phyloP scores from a whole-genome alignment of 2,329 filamentous ascomycete genomes.

The Coniochaeta sp. region DNA sequence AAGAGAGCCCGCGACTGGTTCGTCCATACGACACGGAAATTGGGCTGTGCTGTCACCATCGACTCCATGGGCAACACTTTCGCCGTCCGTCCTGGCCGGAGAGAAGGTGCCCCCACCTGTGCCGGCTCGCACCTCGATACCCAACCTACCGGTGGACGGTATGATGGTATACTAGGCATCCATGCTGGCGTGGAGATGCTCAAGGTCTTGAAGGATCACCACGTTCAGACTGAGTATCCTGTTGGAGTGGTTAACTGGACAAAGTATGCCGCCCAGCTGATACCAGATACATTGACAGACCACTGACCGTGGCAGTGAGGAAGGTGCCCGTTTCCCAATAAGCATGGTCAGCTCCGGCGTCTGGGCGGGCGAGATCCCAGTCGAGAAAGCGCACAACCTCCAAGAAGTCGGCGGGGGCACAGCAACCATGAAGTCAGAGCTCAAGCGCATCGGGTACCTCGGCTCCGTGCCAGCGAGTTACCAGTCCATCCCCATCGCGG shows the following conservation, averaged over 20 bases:
- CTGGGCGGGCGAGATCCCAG: constrained; percentile 61
- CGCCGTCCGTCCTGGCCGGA: constrained; percentile 58
- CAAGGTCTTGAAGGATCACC: constrained; percentile 58
- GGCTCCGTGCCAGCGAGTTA: constrained; percentile 36
- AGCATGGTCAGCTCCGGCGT: constrained; percentile 71
- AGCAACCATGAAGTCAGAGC: constrained; percentile 60
- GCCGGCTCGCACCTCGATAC: constrained; percentile 66
- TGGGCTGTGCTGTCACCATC: constrained; percentile 61
- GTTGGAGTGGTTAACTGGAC: constrained; percentile 76
- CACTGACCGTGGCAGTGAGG: constrained; percentile 46
- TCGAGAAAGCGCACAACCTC: constrained; percentile 53
- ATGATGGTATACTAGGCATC: constrained; percentile 73
- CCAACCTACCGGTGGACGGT: constrained; percentile 58
- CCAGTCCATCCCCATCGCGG: constrained; percentile 53
- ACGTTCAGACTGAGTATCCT: constrained; percentile 61
- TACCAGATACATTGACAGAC: background rate
- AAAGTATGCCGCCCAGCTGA: constrained; percentile 36
- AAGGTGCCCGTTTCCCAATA: constrained; percentile 72
- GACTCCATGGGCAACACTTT: constrained; percentile 81
- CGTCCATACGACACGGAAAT: constrained; percentile 48
- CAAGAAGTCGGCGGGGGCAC: constrained; percentile 55
- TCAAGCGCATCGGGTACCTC: constrained; percentile 66
- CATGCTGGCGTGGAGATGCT: constrained; percentile 68
- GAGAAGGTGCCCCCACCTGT: constrained; percentile 46
- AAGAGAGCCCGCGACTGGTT: constrained; percentile 73